phyloP scores from a whole-genome alignment of 1,284 basidiomycete genomes.

The Cutaneotrichosporon spelunceum region DNA sequence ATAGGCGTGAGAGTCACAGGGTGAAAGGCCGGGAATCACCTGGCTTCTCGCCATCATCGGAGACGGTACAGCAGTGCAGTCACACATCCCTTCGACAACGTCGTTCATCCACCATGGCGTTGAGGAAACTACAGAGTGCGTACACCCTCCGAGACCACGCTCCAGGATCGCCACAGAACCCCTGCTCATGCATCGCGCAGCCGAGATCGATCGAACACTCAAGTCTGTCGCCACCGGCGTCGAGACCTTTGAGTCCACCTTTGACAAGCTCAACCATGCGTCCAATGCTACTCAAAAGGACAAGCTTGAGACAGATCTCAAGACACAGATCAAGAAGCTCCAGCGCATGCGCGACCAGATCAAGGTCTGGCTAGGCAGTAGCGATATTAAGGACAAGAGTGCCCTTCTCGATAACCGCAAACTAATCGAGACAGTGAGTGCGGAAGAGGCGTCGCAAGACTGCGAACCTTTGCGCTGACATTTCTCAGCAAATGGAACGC shows the following conservation, averaged over 20 bases:
- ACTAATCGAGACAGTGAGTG: slow-evolving; percentile 92
- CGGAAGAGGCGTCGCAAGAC: background rate
- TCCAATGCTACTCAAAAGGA: slow-evolving; percentile 91
- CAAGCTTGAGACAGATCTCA: slow-evolving; percentile 90
- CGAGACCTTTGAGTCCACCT: slow-evolving; percentile 90
- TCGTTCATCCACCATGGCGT: slow-evolving; percentile 34
- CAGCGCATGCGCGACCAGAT: slow-evolving; percentile 98
- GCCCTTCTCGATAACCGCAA: slow-evolving; percentile 86
- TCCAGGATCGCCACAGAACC: background rate
- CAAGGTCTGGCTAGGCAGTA: slow-evolving; percentile 97
- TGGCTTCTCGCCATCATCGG: background rate
- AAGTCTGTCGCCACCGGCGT: slow-evolving; percentile 93
- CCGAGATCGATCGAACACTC: slow-evolving; percentile 92
- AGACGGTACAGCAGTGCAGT: background rate
- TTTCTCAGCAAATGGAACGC: slow-evolving; percentile 97
- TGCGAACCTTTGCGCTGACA: slow-evolving; percentile 7
- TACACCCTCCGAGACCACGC: no score
- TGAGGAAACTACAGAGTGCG: slow-evolving; percentile 47
- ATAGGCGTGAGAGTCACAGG: background rate
- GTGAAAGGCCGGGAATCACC: background rate
- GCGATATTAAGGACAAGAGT: slow-evolving; percentile 99
- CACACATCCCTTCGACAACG: background rate
- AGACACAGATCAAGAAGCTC: slow-evolving; percentile 98
- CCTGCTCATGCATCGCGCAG: slow-evolving; percentile 54
- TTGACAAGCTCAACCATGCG: slow-evolving; percentile 92